These are phyloP conservation scores for Triticum dicoccoides DNA, from an alignment of 176 grass and related monocot species.

Conservation along the genomic window DNA sequence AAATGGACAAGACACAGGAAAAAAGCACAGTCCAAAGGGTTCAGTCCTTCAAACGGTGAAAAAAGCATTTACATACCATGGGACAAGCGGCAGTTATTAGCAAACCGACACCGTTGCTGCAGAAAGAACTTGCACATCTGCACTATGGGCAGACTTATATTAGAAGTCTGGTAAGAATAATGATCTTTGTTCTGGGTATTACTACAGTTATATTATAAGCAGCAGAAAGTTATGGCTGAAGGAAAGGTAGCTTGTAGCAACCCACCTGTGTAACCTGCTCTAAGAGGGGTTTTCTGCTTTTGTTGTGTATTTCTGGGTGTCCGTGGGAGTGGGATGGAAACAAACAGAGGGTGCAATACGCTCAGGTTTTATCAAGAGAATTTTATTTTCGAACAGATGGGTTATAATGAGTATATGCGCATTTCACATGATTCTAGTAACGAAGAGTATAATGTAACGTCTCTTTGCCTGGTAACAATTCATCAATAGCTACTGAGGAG, in stretches of 20 bases:
- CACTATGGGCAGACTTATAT: slow-evolving; percentile 53
- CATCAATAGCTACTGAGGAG: background rate
- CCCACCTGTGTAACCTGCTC: background rate
- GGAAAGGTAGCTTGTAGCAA: background rate
- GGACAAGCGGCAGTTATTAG: slow-evolving; percentile 88
- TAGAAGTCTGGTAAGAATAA: slow-evolving; percentile 39
- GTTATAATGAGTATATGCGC: background rate
- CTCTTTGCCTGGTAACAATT: background rate
- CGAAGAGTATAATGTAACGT: background rate
- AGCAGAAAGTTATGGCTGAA: slow-evolving; percentile 9
- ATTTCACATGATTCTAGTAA: background rate
- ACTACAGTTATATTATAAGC: slow-evolving; percentile 29
- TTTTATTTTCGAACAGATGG: background rate
- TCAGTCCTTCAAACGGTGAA: background rate
- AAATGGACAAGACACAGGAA: background rate
- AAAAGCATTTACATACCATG: slow-evolving; percentile 80
- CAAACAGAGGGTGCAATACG: background rate
- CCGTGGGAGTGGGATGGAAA: background rate
- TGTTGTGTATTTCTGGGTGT: background rate
- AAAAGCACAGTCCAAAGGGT: background rate
- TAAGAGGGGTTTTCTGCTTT: background rate
- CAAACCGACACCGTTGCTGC: slow-evolving; percentile 97
- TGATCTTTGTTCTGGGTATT: background rate
- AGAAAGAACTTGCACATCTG: slow-evolving; percentile 99
- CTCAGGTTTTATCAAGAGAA: background rate